phyloP scores from a whole-genome alignment of 2,329 filamentous ascomycete genomes.

The Cladophialophora yegresii region DNA sequence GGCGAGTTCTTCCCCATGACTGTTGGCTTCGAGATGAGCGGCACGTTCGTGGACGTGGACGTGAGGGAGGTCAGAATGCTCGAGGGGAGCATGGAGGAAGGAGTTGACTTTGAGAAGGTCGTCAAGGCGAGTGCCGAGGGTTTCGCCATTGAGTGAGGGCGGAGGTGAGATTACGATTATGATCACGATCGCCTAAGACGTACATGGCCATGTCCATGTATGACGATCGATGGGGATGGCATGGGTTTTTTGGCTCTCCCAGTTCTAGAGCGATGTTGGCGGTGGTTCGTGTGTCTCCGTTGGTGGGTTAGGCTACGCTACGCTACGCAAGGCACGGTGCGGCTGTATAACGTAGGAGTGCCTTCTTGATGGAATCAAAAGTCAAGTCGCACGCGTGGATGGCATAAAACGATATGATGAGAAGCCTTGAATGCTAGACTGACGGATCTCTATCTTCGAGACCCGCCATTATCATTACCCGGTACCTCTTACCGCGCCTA shows the following conservation, averaged over 20 bases:
- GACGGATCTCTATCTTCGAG: not conserved
- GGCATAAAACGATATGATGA: not conserved
- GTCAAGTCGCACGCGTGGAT: not conserved
- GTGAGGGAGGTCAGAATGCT: conserved; percentile 57
- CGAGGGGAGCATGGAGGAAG: conserved; percentile 46
- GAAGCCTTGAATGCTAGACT: not conserved
- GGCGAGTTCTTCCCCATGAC: conserved; percentile 98
- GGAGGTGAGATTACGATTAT: not conserved
- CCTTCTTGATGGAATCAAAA: not conserved
- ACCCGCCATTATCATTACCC: not conserved
- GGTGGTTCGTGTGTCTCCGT: not conserved
- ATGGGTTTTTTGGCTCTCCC: not conserved
- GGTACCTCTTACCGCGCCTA: not conserved
- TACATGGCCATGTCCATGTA: too few species aligned
- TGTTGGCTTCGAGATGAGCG: conserved; percentile 81
- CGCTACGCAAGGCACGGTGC: not conserved
- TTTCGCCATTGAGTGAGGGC: conserved; percentile 47
- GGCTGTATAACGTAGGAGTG: not conserved
- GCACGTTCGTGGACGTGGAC: conserved; percentile 88
- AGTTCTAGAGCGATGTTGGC: not conserved
- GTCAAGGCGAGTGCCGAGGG: conserved; percentile 49
- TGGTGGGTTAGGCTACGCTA: not conserved
- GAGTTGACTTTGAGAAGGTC: conserved; percentile 49
- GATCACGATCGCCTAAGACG: not conserved
- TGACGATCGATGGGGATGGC: not conserved